These are phyloP conservation scores for Eucalyptus virginea DNA, from an alignment of 345 rosid species.

Conservation along the genomic window DNA sequence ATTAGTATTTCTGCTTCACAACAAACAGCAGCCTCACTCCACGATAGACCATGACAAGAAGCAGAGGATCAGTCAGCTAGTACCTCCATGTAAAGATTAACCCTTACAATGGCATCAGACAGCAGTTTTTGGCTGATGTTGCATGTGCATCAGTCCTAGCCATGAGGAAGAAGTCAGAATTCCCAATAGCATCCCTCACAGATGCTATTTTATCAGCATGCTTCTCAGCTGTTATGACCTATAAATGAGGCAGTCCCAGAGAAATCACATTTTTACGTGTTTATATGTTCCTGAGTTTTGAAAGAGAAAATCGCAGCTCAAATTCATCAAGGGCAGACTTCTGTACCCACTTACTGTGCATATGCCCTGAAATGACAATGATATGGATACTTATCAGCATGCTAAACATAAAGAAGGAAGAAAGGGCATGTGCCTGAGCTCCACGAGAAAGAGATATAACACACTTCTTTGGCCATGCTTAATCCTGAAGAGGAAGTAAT, in stretches of 20 bases:
- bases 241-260: background rate
- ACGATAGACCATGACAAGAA: too few species aligned
- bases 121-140: slow-evolving; percentile 27
- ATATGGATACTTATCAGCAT: background rate
- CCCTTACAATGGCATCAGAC: slow-evolving; percentile 41
- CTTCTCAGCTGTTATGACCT: slow-evolving; percentile 43
- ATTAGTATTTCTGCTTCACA: too few species aligned
- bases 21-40: too few species aligned
- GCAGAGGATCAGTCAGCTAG: too few species aligned
- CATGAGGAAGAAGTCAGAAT: slow-evolving; percentile 40
- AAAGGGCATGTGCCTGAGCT: too few species aligned
- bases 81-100: slow-evolving; percentile 39
- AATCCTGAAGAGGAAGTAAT: background rate
- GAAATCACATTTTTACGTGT: too few species aligned
- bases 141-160: slow-evolving; percentile 43
- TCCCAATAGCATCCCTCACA: slow-evolving; percentile 39
- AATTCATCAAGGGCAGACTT: background rate
- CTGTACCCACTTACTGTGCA: slow-evolving; percentile 34
- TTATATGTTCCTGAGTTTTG: too few species aligned
- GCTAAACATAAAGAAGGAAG: too few species aligned
- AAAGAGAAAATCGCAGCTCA: too few species aligned
- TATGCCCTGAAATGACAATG: slow-evolving; percentile 13
- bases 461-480: too few species aligned
- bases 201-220: slow-evolving; percentile 47
- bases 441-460: too few species aligned